These are phyloP conservation scores for Nepenthes gracilis DNA, from an alignment of 148 eudicot genomes.

Conservation along the genomic window DNA sequence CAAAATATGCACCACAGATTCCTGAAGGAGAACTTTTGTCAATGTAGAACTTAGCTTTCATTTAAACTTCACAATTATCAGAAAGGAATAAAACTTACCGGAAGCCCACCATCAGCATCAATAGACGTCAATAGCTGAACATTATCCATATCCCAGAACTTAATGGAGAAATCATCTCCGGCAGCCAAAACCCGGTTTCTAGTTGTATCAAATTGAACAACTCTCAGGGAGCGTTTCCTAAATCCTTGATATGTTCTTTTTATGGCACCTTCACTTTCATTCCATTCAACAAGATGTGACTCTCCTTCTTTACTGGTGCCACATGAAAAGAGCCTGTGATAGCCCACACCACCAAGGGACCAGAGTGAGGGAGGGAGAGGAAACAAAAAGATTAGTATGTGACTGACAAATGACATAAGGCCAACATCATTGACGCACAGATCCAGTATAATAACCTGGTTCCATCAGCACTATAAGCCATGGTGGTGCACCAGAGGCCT, in stretches of 20 bases:
- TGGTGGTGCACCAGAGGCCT: constrained; percentile 78
- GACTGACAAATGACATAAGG: too few species aligned
- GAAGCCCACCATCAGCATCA: constrained; percentile 86
- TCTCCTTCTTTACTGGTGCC: constrained; percentile 86
- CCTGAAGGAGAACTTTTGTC: background rate
- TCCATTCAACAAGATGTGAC: constrained; percentile 90
- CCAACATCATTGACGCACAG: constrained; percentile 1
- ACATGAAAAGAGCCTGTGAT: constrained; percentile 70
- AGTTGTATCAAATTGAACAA: constrained; percentile 75
- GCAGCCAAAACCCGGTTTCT: constrained; percentile 69
- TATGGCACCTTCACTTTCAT: constrained; percentile 81
- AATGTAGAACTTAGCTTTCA: background rate
- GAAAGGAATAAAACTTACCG: constrained; percentile 28
- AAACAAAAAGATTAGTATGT: too few species aligned
- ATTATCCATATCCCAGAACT: constrained; percentile 93
- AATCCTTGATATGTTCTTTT: constrained; percentile 71
- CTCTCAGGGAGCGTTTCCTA: constrained; percentile 55
- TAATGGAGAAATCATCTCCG: constrained; percentile 71
- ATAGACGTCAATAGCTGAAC: constrained; percentile 57
- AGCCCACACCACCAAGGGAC: constrained; percentile 2
- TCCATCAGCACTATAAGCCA: constrained; percentile 91
- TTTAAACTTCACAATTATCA: background rate
- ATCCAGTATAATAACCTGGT: constrained; percentile 42
- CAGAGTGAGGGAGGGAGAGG: background rate
- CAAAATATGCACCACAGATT: background rate